Percentiles rank a stretch among this genome's conserved stretches.
These are phyloP conservation scores for Diutina scorzettiae DNA, from an alignment of 1,139 yeast genomes.

Conservation along the genomic window DNA sequence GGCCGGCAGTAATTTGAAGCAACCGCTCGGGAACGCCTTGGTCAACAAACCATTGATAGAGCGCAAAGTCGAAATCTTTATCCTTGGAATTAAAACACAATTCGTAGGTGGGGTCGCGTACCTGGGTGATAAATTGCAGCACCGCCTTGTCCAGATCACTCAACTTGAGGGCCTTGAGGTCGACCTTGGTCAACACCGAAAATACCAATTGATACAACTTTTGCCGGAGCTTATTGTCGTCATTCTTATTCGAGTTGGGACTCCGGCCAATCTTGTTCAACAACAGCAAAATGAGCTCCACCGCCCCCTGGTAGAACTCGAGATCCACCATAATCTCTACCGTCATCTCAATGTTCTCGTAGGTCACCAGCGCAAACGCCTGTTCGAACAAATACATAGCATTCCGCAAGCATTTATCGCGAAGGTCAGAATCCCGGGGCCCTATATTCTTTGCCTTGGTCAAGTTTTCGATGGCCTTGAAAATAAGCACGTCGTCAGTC, in stretches of 20 bases:
- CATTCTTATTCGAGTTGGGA: not conserved
- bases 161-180: conserved; percentile 47
- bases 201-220: conserved; percentile 60
- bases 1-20: conserved; percentile 72
- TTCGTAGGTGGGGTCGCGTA: conserved; percentile 63
- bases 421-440: conserved; percentile 54
- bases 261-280: conserved; percentile 35
- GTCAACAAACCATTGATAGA: conserved; percentile 84
- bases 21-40: conserved; percentile 71
- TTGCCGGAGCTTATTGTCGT: conserved; percentile 29
- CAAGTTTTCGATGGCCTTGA: conserved; percentile 86
- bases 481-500: conserved; percentile 83
- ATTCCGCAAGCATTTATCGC: conserved; percentile 56
- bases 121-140: conserved; percentile 19
- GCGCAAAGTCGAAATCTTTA: conserved; percentile 75
- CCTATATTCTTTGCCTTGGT: conserved; percentile 78
- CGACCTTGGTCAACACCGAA: conserved; percentile 60
- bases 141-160: conserved; percentile 32
- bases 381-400: conserved; percentile 70
- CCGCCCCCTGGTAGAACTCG: conserved; percentile 75
- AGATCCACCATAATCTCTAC: conserved; percentile 66
- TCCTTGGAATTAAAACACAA: conserved; percentile 68
- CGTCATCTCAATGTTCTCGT: conserved; percentile 76
- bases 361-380: conserved; percentile 65
- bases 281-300: conserved; percentile 68